Percentiles rank a stretch among this genome's conserved stretches.
These are phyloP conservation scores for Anthracocystis panici-leucophaei DNA, from an alignment of 1,284 basidiomycete species.

Conservation along the genomic window DNA sequence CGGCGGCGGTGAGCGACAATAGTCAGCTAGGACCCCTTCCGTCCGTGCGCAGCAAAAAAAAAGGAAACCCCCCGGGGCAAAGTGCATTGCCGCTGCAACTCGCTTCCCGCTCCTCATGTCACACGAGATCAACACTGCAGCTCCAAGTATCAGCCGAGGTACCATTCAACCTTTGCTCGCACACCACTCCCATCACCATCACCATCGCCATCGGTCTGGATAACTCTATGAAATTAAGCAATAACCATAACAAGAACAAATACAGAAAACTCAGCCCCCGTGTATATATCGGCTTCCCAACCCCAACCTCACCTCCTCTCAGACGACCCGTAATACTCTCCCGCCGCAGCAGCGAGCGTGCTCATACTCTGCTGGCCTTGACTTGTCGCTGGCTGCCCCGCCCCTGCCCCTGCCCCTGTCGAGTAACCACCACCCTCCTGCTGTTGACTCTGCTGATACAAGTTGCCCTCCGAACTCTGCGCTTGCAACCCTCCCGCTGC, in stretches of 20 bases:
- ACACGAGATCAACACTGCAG: too few species aligned
- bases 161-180: background rate
- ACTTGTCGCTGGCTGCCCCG: constrained; percentile 13
- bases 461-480: constrained; percentile 10
- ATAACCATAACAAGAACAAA: background rate
- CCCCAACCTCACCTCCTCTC: too few species aligned
- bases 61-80: too few species aligned
- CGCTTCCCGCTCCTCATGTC: too few species aligned
- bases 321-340: constrained; percentile 28
- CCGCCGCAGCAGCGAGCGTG: constrained; percentile 39
- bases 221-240: background rate
- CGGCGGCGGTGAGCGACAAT: too few species aligned
- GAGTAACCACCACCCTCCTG: too few species aligned
- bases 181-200: background rate
- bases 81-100: too few species aligned
- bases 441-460: constrained; percentile 12
- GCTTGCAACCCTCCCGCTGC: background rate
- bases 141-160: too few species aligned
- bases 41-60: too few species aligned
- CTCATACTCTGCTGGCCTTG: constrained; percentile 33
- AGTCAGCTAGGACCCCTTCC: too few species aligned
- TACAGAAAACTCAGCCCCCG: constrained; percentile 2
- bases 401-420: background rate
- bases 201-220: too few species aligned
- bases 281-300: too few species aligned